A percentile compares a stretch with the other conserved stretches of the same genome.
Evolutionary conservation across 225 moss, liverwort and hornwort species (phyloP).

Genomic region (Neckera pumila): DNA sequence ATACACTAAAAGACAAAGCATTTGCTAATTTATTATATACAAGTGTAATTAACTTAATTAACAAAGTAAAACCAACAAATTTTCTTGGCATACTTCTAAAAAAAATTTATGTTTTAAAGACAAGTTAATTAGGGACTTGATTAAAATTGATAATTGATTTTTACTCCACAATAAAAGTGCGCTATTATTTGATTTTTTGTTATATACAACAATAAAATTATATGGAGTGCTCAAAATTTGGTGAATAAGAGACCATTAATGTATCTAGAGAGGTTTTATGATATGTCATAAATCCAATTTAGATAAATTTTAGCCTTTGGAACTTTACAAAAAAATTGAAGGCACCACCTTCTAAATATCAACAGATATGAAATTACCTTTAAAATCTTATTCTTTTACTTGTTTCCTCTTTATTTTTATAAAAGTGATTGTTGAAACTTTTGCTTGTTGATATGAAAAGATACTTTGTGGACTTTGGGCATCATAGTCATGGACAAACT

Average conservation of each 20-base stretch:
- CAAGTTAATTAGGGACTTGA: accelerated
- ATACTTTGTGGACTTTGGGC: not conserved
- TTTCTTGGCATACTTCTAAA: not conserved
- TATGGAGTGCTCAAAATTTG: not conserved
- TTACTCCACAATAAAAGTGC: accelerated
- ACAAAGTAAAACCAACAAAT: too few relatives aligned
- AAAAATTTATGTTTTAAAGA: not conserved
- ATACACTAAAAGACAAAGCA: not conserved
- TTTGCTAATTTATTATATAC: not conserved
- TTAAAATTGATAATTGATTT: not conserved
- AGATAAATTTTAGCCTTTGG: not conserved
- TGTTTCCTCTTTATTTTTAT: not conserved
- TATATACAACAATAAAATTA: not conserved
- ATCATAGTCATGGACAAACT: not conserved
- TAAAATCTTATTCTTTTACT: not conserved
- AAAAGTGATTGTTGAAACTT: not conserved
- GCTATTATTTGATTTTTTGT: accelerated
- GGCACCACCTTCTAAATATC: not conserved
- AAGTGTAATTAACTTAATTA: not conserved
- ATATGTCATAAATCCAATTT: not conserved
- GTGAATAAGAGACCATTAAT: not conserved
- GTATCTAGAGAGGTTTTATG: not conserved
- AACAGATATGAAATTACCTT: not conserved
- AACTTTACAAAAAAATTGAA: not conserved
- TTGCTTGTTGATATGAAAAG: not conserved